Conservation (phyloP, 805 yeast genomes). For the Candida nitratophila region DNA sequence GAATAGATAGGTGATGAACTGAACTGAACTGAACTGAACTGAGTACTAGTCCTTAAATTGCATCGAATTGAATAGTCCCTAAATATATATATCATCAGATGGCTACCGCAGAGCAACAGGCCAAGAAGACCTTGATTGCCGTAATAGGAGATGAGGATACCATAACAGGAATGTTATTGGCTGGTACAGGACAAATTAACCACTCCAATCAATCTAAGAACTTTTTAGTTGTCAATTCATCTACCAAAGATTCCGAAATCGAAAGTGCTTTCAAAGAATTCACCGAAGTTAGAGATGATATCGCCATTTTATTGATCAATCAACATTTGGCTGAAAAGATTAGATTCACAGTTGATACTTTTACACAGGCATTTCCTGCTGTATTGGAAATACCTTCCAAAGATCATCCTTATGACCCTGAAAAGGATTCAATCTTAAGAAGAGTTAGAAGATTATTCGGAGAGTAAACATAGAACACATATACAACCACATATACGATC, state of each 20-base stretch:
- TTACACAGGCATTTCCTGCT: conserved; percentile 91
- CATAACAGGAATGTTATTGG: conserved; percentile 89
- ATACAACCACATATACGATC: no score
- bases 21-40: no score
- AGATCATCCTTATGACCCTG: conserved; percentile 98
- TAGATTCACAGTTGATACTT: conserved; percentile 73
- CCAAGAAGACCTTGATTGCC: conserved; percentile 76
- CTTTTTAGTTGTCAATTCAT: conserved; percentile 71
- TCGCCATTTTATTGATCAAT: conserved; percentile 87
- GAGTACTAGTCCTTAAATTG: no score
- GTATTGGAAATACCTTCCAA: conserved; percentile 94
- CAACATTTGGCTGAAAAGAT: conserved; percentile 93
- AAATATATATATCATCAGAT: conserved; percentile 1
- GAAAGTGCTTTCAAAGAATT: conserved; percentile 68
- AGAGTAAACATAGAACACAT: conserved; percentile 57
- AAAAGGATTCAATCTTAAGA: conserved; percentile 90
- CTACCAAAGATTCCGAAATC: conserved; percentile 70
- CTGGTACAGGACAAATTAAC: conserved; percentile 87
- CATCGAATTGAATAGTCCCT: no score
- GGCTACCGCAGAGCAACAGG: conserved; percentile 14
- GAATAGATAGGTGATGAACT: no score
- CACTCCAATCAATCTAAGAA: conserved; percentile 63
- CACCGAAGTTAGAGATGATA: conserved; percentile 72
- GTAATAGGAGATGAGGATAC: conserved; percentile 98
- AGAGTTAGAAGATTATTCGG: conserved; percentile 95